These are phyloP conservation scores for Aureobasidium lini DNA, from an alignment of 2,329 filamentous ascomycete species.

Conservation along the genomic window DNA sequence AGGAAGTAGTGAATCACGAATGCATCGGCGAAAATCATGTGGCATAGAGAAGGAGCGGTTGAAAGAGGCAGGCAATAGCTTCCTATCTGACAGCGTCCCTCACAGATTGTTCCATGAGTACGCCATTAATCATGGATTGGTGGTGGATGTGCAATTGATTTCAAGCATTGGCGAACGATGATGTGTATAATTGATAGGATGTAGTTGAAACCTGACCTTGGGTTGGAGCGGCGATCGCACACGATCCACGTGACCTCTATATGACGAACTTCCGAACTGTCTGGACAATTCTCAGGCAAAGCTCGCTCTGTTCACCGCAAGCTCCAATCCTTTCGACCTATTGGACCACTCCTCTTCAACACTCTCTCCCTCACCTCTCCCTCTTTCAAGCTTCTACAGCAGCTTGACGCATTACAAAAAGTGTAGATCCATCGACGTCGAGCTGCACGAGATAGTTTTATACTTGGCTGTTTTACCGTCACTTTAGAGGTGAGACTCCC, in stretches of 20 bases:
- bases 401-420: slow-evolving; percentile 5
- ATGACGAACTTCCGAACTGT: neutral
- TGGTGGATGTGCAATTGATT: no score
- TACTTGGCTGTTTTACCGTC: slow-evolving; percentile 7
- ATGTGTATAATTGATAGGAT: no score
- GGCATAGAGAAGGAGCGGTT: no score
- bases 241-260: neutral
- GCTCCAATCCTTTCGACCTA: neutral
- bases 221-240: no score
- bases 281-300: neutral
- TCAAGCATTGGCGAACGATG: no score
- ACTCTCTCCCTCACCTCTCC: neutral
- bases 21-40: no score
- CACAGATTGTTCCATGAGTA: no score
- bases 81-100: no score
- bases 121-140: no score
- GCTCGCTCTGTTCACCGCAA: slow-evolving; percentile 1
- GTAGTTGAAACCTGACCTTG: no score
- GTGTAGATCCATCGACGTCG: slow-evolving; percentile 4
- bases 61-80: no score
- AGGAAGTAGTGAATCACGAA: no score
- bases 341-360: neutral
- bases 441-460: slow-evolving; percentile 13
- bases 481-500: slow-evolving; percentile 2
- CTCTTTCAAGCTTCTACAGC: neutral